phyloP scores from a whole-genome alignment of 768 basidiomycete genomes.

The Suillus subluteus region DNA sequence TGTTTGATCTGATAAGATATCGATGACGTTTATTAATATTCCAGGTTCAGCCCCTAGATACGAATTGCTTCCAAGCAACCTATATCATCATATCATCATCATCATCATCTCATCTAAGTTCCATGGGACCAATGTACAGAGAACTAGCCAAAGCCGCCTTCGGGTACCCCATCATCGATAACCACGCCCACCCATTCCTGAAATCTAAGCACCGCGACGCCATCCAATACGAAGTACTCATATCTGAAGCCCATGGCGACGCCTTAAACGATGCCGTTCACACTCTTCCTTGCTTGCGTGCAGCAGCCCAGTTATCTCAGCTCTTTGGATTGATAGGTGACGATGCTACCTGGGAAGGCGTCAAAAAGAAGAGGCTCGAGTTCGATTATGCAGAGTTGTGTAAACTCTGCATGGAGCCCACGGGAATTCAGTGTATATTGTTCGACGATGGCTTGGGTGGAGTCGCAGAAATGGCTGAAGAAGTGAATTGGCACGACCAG shows the following conservation, averaged over 20 bases:
- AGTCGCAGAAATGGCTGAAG: slow-evolving; percentile 48
- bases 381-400: slow-evolving; percentile 63
- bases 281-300: slow-evolving; percentile 64
- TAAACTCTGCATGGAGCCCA: slow-evolving; percentile 51
- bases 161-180: slow-evolving; percentile 66
- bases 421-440: slow-evolving; percentile 68
- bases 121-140: slow-evolving; percentile 21
- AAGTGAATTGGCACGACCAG: slow-evolving; percentile 63
- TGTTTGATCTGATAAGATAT: slow-evolving; percentile 33
- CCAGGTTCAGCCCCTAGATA: slow-evolving; percentile 11
- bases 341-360: slow-evolving; percentile 56
- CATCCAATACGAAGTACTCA: slow-evolving; percentile 63
- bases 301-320: slow-evolving; percentile 55
- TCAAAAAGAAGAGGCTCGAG: slow-evolving; percentile 50
- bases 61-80: neutral
- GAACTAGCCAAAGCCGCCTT: slow-evolving; percentile 24
- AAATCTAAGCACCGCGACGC: slow-evolving; percentile 43
- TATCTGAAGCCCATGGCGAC: slow-evolving; percentile 64
- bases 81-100: neutral
- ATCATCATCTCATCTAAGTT: neutral
- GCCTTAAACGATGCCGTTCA: slow-evolving; percentile 56
- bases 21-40: slow-evolving; percentile 5
- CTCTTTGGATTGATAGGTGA: slow-evolving; percentile 46
- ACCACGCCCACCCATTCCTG: slow-evolving; percentile 79
- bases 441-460: slow-evolving; percentile 75